Base-by-base conservation (phyloP, 768 basidiomycete species). In the Tubosaeta brunneosetosa region DNA sequence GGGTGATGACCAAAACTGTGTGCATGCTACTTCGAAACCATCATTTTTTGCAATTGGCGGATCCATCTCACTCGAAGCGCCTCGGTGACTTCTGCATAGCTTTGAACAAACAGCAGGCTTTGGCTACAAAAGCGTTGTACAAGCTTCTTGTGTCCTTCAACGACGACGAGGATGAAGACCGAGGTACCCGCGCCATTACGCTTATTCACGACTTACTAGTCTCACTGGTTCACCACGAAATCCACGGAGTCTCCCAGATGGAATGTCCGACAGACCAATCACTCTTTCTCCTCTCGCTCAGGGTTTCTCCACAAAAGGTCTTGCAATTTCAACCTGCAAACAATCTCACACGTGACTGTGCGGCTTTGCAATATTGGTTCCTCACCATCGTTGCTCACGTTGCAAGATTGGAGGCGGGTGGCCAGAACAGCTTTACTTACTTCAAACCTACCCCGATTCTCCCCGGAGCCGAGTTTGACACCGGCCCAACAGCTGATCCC, bases 261-360 rank as follows among this genome's bases (percentile, higher is more conserved):
- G 51, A 52, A 10, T 52, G 51, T 5, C 51, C 25, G 14, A 52
- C 44, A 3, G 31, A 46, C 26, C 17, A 33, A n/a, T 51, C 29
- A 5, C 44, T 51, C 4, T 51, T 51, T 26, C 16, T 46, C 1
- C 19, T 32, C 5, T 51, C 44, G 7, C 27, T 51, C 2, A 46
- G 29, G 12, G 2, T 25, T 31, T 51, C 51, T 17, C 37, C 51
- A 3, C 14, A 52, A 26, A 31, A 22, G 16, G 6, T 4, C n/a
- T 8, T 52, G 10, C 29, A 32, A 5, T 52, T 52, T 47, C 38
- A 32, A 17, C 6, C 22, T 2, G 45, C 51, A 9, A 52, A 46
- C 2, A 10, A 3, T 1, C 16, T 46, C 1, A 46, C 44, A 4
- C 14, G n/a, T 2, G 29, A 51, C 16, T 51, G 44, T 14, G 38